A percentile compares a stretch with the other conserved stretches of the same genome.
Evolutionary conservation across 2,329 filamentous ascomycete genomes (phyloP).

Genomic region (Arthroderma sp.): DNA sequence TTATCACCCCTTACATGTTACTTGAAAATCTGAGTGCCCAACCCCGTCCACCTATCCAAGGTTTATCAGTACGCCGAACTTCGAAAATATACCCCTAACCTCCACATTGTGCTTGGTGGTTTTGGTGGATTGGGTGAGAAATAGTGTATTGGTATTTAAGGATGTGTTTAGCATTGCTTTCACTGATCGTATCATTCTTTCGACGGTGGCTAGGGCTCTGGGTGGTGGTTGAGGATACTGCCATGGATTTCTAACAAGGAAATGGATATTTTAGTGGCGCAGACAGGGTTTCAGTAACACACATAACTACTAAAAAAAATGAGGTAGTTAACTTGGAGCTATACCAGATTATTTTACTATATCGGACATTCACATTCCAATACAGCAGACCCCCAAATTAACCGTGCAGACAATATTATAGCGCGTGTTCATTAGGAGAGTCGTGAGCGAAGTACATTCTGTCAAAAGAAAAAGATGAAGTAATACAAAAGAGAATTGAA

Average conservation of each 20-base stretch:
- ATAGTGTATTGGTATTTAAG: background rate
- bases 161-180: background rate
- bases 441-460: constrained; percentile 2
- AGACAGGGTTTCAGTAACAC: too few relatives aligned
- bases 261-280: too few relatives aligned
- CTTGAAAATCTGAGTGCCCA: background rate
- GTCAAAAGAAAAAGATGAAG: background rate
- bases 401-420: too few relatives aligned
- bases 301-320: too few relatives aligned
- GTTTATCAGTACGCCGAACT: background rate
- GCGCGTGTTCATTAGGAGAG: background rate
- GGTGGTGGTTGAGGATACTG: too few relatives aligned
- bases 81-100: background rate
- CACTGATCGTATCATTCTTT: too few relatives aligned
- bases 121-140: background rate
- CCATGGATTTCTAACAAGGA: too few relatives aligned
- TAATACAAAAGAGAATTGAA: constrained; percentile 4
- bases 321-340: too few relatives aligned
- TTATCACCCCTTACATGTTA: background rate
- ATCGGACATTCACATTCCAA: too few relatives aligned
- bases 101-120: background rate
- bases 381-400: too few relatives aligned
- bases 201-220: too few relatives aligned
- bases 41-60: background rate
- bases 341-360: too few relatives aligned